Base-by-base conservation (phyloP, 1,139 yeast species). In the Keqinozyma sinolaborantium region DNA sequence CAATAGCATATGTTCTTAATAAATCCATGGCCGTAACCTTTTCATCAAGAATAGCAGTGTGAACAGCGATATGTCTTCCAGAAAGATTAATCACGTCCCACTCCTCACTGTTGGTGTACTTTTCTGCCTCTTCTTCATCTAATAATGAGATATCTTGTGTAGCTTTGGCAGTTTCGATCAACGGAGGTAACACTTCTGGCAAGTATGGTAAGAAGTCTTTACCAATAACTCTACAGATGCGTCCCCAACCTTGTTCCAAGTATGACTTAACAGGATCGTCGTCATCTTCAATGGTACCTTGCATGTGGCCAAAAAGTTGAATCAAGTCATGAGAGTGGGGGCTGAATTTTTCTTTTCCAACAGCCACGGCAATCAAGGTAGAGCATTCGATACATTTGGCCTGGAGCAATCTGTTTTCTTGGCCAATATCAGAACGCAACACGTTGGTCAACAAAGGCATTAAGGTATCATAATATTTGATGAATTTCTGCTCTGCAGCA, bases 381-480 rank as follows among this genome's bases (percentile, higher is more conserved):
- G 95, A 81, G 60, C 98, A 92, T 60, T 92, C 98, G 45, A 92
- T 85, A 48, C 97, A 87, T 59, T 90, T 92, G 19, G 96, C 97
- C 56, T 85, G 85, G 40, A 92, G 68, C 34, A 83, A 64, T 43
- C 95, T 74, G 56, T 83, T 83, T 45, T 86, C 95, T 31, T 77
- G 78, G 30, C 87, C 94, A 58, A 83, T 75, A 44, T 87, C 95
- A 6, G 92, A 69, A 44, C 72, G 77, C 61, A 92, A 68, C 14
- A 92, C 95, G 41, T 82, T 79, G 36, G 88, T 68, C 42, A 92
- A 70, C 44, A 88, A 65, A 8, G 97, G 97, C 95, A 94, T 92
- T 55, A 92, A 73, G 4, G 97, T 84, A 53, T 88, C 97, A 55
- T 90, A 92, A 56, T 92, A 92, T 61, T 90, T 90, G 47, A 81